Evolutionary conservation across 1,284 basidiomycete species (phyloP).

Genomic region (Tylopilus orsonianus): DNA sequence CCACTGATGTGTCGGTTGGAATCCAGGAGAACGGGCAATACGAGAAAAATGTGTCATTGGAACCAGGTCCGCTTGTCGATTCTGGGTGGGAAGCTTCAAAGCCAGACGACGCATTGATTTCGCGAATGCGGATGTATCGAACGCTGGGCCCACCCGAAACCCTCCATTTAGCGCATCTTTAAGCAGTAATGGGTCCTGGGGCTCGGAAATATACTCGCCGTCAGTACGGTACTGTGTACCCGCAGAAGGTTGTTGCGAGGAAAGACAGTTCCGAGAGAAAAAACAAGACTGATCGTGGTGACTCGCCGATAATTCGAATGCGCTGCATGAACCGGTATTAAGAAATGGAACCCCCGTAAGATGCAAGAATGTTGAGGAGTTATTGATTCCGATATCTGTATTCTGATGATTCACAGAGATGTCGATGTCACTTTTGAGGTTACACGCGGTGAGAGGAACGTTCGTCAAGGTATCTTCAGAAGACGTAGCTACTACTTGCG

Average conservation of each 20-base stretch:
- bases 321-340: background rate
- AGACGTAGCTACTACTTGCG: constrained; percentile 3
- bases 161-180: constrained; percentile 18
- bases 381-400: background rate
- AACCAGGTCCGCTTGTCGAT: constrained; percentile 16
- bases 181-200: constrained; percentile 15
- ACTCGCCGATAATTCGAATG: constrained; percentile 7
- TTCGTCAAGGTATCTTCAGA: constrained; percentile 16
- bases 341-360: constrained; percentile 7
- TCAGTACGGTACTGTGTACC: constrained; percentile 2
- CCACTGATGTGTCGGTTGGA: constrained; percentile 19
- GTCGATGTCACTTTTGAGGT: constrained; percentile 20
- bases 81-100: constrained; percentile 20
- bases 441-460: constrained; percentile 8
- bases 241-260: constrained; percentile 12
- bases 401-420: constrained; percentile 10
- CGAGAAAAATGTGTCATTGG: constrained; percentile 11
- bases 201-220: constrained; percentile 15
- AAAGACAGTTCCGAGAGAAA: constrained; percentile 10
- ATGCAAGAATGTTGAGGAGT: constrained; percentile 9
- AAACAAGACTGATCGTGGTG: constrained; percentile 8
- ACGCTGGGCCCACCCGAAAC: constrained; percentile 12
- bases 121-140: constrained; percentile 19
- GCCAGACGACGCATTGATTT: constrained; percentile 23
- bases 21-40: constrained; percentile 10